phyloP scores from a whole-genome alignment of 164 flowering plant genomes.

The Berberis vulgaris region DNA sequence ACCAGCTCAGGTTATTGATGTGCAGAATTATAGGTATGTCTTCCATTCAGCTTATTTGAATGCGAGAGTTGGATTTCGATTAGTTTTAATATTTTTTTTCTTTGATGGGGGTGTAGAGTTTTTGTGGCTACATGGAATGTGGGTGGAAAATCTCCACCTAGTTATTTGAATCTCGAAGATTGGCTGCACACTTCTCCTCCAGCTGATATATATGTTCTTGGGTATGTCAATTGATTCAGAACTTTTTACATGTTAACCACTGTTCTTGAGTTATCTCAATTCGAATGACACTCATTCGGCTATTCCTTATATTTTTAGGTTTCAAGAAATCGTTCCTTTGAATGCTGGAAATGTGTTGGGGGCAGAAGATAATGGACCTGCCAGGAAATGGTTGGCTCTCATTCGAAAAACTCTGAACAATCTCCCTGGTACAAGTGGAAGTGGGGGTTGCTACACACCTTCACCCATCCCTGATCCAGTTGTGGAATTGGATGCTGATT shows the following conservation, averaged over 20 bases:
- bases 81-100: background rate
- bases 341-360: conserved; percentile 35
- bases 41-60: background rate
- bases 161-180: conserved; percentile 30
- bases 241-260: background rate
- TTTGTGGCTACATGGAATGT: conserved; percentile 39
- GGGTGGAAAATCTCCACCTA: conserved; percentile 32
- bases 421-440: conserved; percentile 30
- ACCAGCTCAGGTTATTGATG: conserved; percentile 18
- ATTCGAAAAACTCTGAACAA: conserved; percentile 26
- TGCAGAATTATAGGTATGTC: conserved; percentile 23
- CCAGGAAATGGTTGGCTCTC: conserved; percentile 29
- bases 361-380: conserved; percentile 34
- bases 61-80: background rate
- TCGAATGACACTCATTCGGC: background rate
- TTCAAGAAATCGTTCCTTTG: conserved; percentile 35
- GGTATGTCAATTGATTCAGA: conserved; percentile 16
- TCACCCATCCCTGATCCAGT: conserved; percentile 29
- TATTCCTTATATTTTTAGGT: conserved; percentile 9
- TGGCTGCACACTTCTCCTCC: conserved; percentile 32
- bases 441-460: conserved; percentile 24
- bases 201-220: conserved; percentile 34
- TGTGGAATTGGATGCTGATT: conserved; percentile 27
- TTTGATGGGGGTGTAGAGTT: conserved; percentile 15
- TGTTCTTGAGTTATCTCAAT: background rate